Evolutionary conservation across 495 filamentous ascomycete species (phyloP).

Genomic region (Daldinia vernicosa): DNA sequence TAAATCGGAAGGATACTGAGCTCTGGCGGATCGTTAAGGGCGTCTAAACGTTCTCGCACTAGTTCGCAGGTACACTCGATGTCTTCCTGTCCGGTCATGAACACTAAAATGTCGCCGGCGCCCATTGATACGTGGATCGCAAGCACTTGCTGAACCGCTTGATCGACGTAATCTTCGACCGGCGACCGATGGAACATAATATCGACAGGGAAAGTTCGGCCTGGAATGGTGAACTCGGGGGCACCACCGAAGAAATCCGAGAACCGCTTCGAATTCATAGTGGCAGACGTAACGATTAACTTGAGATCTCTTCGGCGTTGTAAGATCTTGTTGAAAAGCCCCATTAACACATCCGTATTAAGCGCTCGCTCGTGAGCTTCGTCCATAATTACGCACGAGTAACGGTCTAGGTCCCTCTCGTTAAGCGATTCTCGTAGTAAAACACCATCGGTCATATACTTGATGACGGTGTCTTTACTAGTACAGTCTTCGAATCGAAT

Average conservation of each 20-base stretch:
- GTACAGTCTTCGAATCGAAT: slow-evolving; percentile 99
- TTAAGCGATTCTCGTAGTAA: slow-evolving; percentile 91
- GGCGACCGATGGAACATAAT: slow-evolving; percentile 94
- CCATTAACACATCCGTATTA: slow-evolving; percentile 98
- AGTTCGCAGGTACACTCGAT: slow-evolving; percentile 97
- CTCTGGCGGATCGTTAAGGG: slow-evolving; percentile 93
- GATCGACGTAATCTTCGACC: slow-evolving; percentile 97
- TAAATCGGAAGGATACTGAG: slow-evolving; percentile 97
- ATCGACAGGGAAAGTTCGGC: slow-evolving; percentile 96
- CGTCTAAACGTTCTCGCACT: slow-evolving; percentile 84
- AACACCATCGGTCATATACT: slow-evolving; percentile 99
- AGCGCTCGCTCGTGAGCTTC: slow-evolving; percentile 97
- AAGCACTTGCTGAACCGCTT: slow-evolving; percentile 94
- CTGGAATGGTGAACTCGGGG: slow-evolving; percentile 96
- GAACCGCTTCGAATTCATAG: slow-evolving; percentile 98
- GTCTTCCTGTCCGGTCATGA: slow-evolving; percentile 99
- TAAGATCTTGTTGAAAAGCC: slow-evolving; percentile 95
- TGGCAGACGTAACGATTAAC: slow-evolving; percentile 96
- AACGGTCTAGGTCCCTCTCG: slow-evolving; percentile 91
- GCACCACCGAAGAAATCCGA: slow-evolving; percentile 97
- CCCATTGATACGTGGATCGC: slow-evolving; percentile 97
- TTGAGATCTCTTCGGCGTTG: slow-evolving; percentile 91
- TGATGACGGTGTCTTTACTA: slow-evolving; percentile 91
- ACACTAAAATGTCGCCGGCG: slow-evolving; percentile 92
- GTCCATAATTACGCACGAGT: slow-evolving; percentile 99